Evolutionary conservation across 345 rosid species (phyloP).

Genomic region (Trapa incisa): DNA sequence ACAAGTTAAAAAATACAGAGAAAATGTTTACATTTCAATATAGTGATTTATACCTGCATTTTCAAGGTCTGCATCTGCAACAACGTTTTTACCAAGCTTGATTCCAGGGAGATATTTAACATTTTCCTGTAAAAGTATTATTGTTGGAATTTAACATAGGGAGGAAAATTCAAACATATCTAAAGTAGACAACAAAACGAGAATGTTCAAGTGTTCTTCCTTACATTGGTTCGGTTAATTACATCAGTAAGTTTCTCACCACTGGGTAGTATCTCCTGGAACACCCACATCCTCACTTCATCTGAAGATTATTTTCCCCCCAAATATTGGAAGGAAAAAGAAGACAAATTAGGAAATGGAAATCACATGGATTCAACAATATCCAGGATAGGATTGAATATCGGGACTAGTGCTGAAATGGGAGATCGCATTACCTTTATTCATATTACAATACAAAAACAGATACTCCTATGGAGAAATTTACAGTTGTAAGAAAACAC

Average conservation of each 20-base stretch:
- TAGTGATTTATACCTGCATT: slow-evolving; percentile 50
- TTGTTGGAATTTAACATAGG: not conserved
- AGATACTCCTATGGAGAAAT: not conserved
- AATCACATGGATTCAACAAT: not conserved
- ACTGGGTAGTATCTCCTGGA: slow-evolving; percentile 67
- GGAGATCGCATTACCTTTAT: not conserved
- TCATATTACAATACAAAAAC: not conserved
- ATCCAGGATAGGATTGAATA: not conserved
- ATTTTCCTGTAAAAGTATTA: slow-evolving; percentile 44
- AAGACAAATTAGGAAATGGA: not conserved
- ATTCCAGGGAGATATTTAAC: slow-evolving; percentile 86
- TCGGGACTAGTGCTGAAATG: not conserved
- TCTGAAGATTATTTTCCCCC: slow-evolving; percentile 32
- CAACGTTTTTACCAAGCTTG: slow-evolving; percentile 73
- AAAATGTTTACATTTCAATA: not conserved
- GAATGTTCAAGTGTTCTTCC: not conserved
- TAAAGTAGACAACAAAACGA: not conserved
- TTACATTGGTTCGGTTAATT: slow-evolving; percentile 77
- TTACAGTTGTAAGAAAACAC: not conserved
- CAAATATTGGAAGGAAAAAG: not conserved
- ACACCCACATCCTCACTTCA: slow-evolving; percentile 99
- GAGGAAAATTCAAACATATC: no score
- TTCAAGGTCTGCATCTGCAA: slow-evolving; percentile 81
- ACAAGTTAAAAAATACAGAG: no score
- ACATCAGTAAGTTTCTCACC: slow-evolving; percentile 88